Conservation (phyloP, 768 basidiomycete genomes). For the Suillus tomentosus region DNA sequence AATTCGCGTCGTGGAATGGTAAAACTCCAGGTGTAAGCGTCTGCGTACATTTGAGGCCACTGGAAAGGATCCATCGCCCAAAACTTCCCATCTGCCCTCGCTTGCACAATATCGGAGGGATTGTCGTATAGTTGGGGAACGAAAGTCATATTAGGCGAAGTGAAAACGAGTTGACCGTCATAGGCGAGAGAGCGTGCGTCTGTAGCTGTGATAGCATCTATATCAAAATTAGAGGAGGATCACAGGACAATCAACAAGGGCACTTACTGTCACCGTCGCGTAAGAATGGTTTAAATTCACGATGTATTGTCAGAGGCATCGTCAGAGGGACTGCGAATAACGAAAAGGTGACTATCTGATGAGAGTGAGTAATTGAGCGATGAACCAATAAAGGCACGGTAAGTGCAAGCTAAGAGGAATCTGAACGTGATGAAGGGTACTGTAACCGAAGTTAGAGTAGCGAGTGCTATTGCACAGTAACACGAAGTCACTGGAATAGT, state of each 20-base stretch:
- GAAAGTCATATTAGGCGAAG: neutral
- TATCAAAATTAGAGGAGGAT: neutral
- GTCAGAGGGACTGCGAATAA: neutral
- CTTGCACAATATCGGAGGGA: neutral
- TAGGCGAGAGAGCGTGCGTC: neutral
- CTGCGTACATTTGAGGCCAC: neutral
- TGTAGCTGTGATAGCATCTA: slow-evolving; percentile 1
- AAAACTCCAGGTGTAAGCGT: neutral
- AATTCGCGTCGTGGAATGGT: neutral
- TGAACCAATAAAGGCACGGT: neutral
- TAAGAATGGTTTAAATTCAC: neutral
- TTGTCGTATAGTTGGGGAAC: neutral
- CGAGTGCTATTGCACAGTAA: neutral
- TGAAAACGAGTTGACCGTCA: neutral
- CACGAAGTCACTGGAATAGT: neutral
- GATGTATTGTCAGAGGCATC: neutral
- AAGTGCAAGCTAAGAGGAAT: neutral
- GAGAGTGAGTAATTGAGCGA: neutral
- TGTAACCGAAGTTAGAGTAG: neutral
- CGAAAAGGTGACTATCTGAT: neutral
- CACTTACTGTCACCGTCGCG: neutral
- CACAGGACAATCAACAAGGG: neutral
- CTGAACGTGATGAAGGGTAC: neutral
- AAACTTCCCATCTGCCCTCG: neutral
- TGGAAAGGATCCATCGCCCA: neutral